Evolutionary conservation across 1,284 basidiomycete genomes (phyloP).

Genomic region (Microbotryum lychnidis-dioicae): DNA sequence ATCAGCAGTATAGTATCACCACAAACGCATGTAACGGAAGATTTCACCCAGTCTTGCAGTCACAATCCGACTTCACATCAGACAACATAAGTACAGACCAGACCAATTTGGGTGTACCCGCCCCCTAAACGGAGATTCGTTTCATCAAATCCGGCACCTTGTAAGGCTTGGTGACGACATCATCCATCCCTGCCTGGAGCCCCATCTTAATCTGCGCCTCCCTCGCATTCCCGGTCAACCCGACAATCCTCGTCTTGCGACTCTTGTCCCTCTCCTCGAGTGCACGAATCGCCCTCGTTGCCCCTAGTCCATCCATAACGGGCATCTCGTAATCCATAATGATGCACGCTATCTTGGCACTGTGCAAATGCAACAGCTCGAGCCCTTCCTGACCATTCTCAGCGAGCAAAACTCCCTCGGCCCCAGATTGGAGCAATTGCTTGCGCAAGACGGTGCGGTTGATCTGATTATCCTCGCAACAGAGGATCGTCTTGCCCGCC

Average conservation of each 20-base stretch:
- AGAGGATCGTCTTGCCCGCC: slow-evolving; percentile 3
- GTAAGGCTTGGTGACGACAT: slow-evolving; percentile 23
- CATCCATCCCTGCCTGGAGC: slow-evolving; percentile 21
- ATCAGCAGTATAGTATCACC: too few species aligned
- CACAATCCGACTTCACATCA: too few species aligned
- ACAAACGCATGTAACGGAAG: too few species aligned
- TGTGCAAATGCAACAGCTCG: slow-evolving; percentile 1
- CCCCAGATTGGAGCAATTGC: slow-evolving; percentile 20
- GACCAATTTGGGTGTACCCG: too few species aligned
- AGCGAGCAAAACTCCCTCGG: slow-evolving; percentile 11
- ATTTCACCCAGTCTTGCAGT: too few species aligned
- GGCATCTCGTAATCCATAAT: slow-evolving; percentile 29
- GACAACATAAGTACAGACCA: too few species aligned
- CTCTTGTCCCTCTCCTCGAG: slow-evolving; percentile 1
- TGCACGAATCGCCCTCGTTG: slow-evolving; percentile 14
- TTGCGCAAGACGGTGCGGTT: slow-evolving; percentile 18
- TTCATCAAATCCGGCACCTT: slow-evolving; percentile 1
- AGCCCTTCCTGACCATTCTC: slow-evolving; percentile 22
- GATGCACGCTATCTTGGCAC: slow-evolving; percentile 9
- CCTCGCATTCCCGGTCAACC: slow-evolving; percentile 20
- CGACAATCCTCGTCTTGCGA: slow-evolving; percentile 13
- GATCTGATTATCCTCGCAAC: slow-evolving; percentile 28
- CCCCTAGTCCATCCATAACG: slow-evolving; percentile 16
- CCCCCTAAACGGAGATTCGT: too few species aligned
- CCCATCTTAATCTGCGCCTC: slow-evolving; percentile 11